Conservation (phyloP, 495 filamentous ascomycete species). For the Aspergillus egyptiacus region DNA sequence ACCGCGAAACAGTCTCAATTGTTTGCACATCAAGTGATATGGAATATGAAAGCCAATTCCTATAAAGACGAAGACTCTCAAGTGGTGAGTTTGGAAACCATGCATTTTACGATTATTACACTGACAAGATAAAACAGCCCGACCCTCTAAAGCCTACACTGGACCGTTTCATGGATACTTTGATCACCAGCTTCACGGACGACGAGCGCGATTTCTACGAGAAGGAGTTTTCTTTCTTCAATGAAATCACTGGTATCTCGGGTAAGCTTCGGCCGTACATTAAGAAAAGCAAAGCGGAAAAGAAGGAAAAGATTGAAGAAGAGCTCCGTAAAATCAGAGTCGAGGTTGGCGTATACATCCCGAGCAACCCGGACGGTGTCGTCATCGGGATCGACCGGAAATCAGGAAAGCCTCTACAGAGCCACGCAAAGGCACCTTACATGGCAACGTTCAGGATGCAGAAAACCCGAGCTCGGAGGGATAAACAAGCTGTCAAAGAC, state of each 20-base stretch:
- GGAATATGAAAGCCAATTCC: conserved; percentile 99
- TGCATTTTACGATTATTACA: background rate
- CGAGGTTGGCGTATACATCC: conserved; percentile 93
- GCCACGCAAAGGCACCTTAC: conserved; percentile 95
- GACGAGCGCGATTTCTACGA: conserved; percentile 84
- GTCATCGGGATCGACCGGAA: conserved; percentile 97
- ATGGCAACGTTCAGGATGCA: conserved; percentile 98
- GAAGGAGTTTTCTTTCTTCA: conserved; percentile 94
- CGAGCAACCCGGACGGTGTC: conserved; percentile 92
- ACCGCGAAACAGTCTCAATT: conserved; percentile 92
- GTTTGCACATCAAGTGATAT: conserved; percentile 98
- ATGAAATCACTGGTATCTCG: conserved; percentile 90
- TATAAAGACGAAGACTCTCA: conserved; percentile 94
- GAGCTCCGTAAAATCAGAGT: conserved; percentile 95
- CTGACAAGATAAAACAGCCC: conserved; percentile 54
- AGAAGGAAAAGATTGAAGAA: conserved; percentile 99
- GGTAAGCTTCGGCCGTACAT: conserved; percentile 93
- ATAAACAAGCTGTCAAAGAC: conserved; percentile 17
- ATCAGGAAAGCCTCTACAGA: conserved; percentile 93
- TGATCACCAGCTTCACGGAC: conserved; percentile 73
- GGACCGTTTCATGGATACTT: conserved; percentile 78
- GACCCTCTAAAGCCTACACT: conserved; percentile 89
- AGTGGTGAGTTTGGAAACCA: conserved; percentile 56
- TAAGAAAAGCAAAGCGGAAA: conserved; percentile 87
- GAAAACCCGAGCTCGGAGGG: conserved; percentile 54